Conservation (phyloP, 1,139 yeast species). For the Suhomyces atakaporum region DNA sequence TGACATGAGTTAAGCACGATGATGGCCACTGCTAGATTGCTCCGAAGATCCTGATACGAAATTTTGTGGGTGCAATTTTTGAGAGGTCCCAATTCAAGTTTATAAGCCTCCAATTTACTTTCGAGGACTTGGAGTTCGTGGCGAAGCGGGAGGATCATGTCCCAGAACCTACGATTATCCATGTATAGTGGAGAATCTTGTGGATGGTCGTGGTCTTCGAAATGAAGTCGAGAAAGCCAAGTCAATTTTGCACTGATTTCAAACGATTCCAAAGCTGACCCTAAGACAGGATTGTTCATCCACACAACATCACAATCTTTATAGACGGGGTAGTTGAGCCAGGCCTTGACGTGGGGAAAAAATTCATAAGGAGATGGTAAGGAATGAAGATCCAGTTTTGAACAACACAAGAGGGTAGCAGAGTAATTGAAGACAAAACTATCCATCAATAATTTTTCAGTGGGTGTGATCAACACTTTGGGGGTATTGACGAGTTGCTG, state of each 20-base stretch:
- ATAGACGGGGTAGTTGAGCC: constrained; percentile 32
- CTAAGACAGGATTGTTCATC: constrained; percentile 21
- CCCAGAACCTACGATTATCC: constrained; percentile 17
- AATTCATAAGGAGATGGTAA: constrained; percentile 39
- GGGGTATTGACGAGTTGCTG: no score
- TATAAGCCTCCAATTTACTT: constrained; percentile 11
- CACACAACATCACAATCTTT: constrained; percentile 19
- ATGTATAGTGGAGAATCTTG: constrained; percentile 7
- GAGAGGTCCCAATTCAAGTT: constrained; percentile 12
- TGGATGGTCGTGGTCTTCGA: constrained; percentile 7
- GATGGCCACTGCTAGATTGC: constrained; percentile 18
- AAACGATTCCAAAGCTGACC: constrained; percentile 22
- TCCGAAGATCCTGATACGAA: constrained; percentile 14
- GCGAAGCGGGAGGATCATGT: constrained; percentile 14
- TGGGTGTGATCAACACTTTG: constrained; percentile 18
- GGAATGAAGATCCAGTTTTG: constrained; percentile 22
- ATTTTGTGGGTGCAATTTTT: constrained; percentile 4
- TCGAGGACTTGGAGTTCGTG: constrained; percentile 8
- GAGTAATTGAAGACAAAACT: constrained; percentile 41
- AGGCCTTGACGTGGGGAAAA: constrained; percentile 28
- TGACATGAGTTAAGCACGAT: constrained; percentile 15
- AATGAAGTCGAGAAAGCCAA: constrained; percentile 35
- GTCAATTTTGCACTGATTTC: constrained; percentile 42
- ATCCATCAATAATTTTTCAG: constrained; percentile 35
- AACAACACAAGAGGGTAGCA: constrained; percentile 27